phyloP scores from a whole-genome alignment of 352 stramenopile species.

The Phytophthora sp. region DNA sequence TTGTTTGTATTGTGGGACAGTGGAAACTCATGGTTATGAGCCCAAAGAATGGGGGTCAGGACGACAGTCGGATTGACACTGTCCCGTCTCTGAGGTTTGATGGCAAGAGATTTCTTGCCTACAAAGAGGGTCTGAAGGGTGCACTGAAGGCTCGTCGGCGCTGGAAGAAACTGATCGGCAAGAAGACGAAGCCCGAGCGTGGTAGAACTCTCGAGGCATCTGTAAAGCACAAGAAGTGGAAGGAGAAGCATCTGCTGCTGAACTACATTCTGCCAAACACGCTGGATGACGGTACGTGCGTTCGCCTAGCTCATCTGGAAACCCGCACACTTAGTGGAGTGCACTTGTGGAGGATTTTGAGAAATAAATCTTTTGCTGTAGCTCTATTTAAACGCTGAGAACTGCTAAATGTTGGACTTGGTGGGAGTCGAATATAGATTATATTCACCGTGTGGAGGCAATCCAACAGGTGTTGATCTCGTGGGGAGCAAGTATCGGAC shows the following conservation, averaged over 20 bases:
- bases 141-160: slow-evolving; percentile 1
- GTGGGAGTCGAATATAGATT: not conserved
- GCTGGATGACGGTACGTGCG: slow-evolving; percentile 9
- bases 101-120: slow-evolving; percentile 10
- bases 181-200: not conserved
- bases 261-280: slow-evolving; percentile 23
- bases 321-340: slow-evolving; percentile 11
- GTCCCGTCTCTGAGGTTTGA: slow-evolving; percentile 4
- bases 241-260: slow-evolving; percentile 1
- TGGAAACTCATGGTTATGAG: slow-evolving; percentile 17
- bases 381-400: not conserved
- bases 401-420: slow-evolving; percentile 4
- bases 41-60: not conserved
- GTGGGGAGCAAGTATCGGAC: not conserved
- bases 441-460: slow-evolving; percentile 3
- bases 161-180: slow-evolving; percentile 19
- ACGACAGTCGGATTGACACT: not conserved
- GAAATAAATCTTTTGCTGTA: slow-evolving; percentile 17
- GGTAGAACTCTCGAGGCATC: not conserved
- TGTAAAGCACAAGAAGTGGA: slow-evolving; percentile 6
- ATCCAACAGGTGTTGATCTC: not conserved
- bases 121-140: slow-evolving; percentile 15
- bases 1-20: too few species aligned
- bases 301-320: slow-evolving; percentile 12
- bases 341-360: slow-evolving; percentile 13